These are phyloP conservation scores for Endothia cerciana DNA, from an alignment of 2,329 filamentous ascomycete genomes.

Conservation along the genomic window DNA sequence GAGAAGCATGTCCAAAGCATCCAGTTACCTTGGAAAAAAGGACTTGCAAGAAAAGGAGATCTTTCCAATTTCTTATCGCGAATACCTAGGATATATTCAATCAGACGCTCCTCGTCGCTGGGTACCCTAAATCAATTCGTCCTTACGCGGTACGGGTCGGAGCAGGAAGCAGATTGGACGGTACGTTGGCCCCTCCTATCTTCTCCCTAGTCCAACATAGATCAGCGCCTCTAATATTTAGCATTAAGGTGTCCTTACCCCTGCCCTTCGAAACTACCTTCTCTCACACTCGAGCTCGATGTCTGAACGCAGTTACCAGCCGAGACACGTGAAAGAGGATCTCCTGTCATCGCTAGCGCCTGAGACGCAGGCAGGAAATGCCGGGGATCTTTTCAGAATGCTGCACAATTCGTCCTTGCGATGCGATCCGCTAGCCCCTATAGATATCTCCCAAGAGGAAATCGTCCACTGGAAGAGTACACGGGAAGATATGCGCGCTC, in stretches of 20 bases:
- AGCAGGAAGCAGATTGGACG: not conserved
- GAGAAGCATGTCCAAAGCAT: not conserved
- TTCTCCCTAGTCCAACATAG: too few species aligned
- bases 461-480: not conserved
- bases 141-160: conserved; percentile 2
- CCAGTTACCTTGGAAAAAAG: not conserved
- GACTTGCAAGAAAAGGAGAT: not conserved
- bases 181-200: not conserved
- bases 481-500: not conserved
- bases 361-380: not conserved
- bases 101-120: not conserved
- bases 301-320: not conserved
- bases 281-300: not conserved
- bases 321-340: conserved; percentile 2
- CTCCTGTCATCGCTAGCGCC: not conserved
- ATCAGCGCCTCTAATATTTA: not conserved
- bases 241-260: not conserved
- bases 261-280: conserved; percentile 5
- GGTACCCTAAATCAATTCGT: not conserved
- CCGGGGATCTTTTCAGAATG: not conserved
- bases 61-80: not conserved
- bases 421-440: not conserved
- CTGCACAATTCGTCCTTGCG: conserved; percentile 6
- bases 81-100: not conserved
- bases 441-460: not conserved